Percentiles rank a stretch among this genome's conserved stretches.
These are phyloP conservation scores for Mortierella alpina DNA, from an alignment of 192 early-diverging fungal genomes.

Conservation along the genomic window DNA sequence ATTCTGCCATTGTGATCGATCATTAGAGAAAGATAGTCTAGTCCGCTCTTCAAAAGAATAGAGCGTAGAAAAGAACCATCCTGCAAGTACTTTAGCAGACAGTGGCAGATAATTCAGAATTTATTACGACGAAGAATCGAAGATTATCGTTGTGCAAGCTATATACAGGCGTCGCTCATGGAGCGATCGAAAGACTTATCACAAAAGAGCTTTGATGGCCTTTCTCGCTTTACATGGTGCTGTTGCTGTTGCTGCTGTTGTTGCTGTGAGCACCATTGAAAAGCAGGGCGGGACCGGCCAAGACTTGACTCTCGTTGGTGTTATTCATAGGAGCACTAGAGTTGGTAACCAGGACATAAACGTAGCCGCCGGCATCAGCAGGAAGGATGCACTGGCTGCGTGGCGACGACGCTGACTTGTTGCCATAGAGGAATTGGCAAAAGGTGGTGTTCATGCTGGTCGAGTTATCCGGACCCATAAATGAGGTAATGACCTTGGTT, in stretches of 20 bases:
- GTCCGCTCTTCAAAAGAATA: too few relatives aligned
- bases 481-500: conserved; percentile 8
- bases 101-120: too few relatives aligned
- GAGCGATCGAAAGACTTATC: too few relatives aligned
- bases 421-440: conserved; percentile 38
- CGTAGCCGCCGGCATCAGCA: conserved; percentile 8
- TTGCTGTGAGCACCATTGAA: conserved; percentile 18
- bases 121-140: background rate
- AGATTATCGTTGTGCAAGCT: background rate
- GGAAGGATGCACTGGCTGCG: conserved; percentile 20
- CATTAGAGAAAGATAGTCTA: too few relatives aligned
- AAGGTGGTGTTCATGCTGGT: conserved; percentile 6
- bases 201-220: too few relatives aligned
- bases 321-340: conserved; percentile 4
- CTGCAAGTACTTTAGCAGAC: too few relatives aligned
- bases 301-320: conserved; percentile 6
- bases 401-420: conserved; percentile 2
- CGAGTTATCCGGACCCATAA: background rate
- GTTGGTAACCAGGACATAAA: conserved; percentile 23
- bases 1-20: too few relatives aligned
- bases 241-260: background rate
- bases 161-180: background rate
- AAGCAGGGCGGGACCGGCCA: conserved; percentile 34
- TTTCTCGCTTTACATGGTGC: background rate
- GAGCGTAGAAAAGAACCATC: too few relatives aligned